Base-by-base conservation (phyloP, 2,329 filamentous ascomycete genomes). In the Exophiala viscosa region DNA sequence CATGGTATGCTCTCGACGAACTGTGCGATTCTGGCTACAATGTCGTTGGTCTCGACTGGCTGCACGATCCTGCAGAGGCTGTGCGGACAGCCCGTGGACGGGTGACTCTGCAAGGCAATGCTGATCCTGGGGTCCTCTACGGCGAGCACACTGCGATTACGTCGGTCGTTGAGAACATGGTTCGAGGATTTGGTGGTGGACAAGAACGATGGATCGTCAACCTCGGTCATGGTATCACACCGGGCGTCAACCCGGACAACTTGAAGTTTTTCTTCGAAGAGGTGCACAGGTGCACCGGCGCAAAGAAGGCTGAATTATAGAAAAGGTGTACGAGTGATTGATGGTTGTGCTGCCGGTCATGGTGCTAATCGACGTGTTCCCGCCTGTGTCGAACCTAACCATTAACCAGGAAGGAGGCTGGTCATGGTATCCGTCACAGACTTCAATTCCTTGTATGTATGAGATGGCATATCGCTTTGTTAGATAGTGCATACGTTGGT, bases 151-250 rank as follows among this genome's bases (percentile, higher is more conserved):
- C 86, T 58, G 82, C 85, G 40, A 97, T 99, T 61, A 93, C 90
- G 3, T 76, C 80, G 60, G 87, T 85, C 0, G 91, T 96, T 6
- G 80, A 92, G 71, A 78, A 85, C 42, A 96, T 96, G 87, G 89
- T 95, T 1, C 75, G 84, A 57, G 92, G 92, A 0, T 99, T 97
- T 66, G 79, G 80, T 55, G 84, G 85, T 57, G 87, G 86, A 49
- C 92, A 90, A 72, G 84, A 91, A 70, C 89, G 92, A 36, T 99
- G 93, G 92, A 97, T 99, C 63, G 90, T 88, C 43, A 99, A 99
- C 69, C 79, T 99, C 57, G 93, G 93, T 7, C 93, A 99, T 68
- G 93, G 93, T 88, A 90, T 99, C 59, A 99, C 93, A 31, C 93
- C 93, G 0, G 87, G 91, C 60, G 93, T 99, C 48, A 87, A 97